phyloP scores from a whole-genome alignment of 2,329 filamentous ascomycete species.

The Hymenoscyphus albidus region DNA sequence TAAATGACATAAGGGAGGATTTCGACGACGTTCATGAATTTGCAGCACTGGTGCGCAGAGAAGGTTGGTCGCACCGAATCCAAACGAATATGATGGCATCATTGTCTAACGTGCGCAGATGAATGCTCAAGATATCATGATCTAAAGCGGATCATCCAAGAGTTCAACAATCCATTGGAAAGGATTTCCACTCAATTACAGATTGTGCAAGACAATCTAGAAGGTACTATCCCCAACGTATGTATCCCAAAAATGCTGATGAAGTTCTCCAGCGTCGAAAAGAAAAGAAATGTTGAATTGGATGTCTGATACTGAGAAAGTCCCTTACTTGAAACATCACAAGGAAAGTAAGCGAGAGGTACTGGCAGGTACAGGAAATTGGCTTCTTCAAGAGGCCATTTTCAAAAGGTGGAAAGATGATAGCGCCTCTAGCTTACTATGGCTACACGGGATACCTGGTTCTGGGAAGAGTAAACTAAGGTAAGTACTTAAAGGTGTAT shows the following conservation, averaged over 20 bases:
- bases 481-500: background rate
- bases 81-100: background rate
- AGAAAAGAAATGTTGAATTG: background rate
- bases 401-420: background rate
- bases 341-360: background rate
- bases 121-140: background rate
- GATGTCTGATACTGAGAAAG: background rate
- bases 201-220: background rate
- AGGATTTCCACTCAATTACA: background rate
- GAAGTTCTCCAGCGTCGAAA: background rate
- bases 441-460: background rate
- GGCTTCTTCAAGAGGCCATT: background rate
- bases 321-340: background rate
- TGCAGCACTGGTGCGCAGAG: background rate
- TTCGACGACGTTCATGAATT: background rate
- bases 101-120: background rate
- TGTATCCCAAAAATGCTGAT: background rate
- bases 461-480: constrained; percentile 2
- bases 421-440: background rate
- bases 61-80: background rate
- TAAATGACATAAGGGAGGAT: background rate
- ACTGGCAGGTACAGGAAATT: background rate
- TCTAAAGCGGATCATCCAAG: background rate
- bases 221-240: background rate
- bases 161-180: background rate